Percentiles rank a stretch among this genome's conserved stretches.
Conservation (phyloP, 306 rosid species). For the Prinsepia uniflora region DNA sequence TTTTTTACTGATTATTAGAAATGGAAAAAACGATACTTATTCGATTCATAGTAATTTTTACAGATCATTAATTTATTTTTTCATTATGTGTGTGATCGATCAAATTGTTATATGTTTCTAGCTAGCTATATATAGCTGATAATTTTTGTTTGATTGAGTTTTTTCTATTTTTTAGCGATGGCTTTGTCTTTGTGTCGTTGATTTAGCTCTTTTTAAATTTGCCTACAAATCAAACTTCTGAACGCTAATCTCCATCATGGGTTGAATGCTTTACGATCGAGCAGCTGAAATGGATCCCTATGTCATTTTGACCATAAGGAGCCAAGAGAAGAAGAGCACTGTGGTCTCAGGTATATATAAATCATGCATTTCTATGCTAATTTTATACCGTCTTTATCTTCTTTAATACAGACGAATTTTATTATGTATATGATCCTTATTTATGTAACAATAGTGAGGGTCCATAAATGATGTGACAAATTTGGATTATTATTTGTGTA, state of each 20-base stretch:
- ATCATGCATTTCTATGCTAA: neutral
- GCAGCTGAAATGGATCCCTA: constrained; percentile 72
- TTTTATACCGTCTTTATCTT: no score
- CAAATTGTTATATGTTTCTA: neutral
- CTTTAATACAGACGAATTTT: no score
- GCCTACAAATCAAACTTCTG: neutral
- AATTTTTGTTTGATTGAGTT: neutral
- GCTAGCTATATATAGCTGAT: neutral
- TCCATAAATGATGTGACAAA: no score
- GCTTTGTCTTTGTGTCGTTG: neutral
- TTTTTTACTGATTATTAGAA: neutral
- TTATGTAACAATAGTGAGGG: neutral
- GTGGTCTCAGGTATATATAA: constrained; percentile 47
- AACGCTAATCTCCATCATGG: neutral
- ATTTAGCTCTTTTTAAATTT: neutral
- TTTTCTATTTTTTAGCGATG: neutral
- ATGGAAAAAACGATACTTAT: no score
- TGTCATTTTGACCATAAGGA: constrained; percentile 57
- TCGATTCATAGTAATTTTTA: neutral
- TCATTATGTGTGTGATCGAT: neutral
- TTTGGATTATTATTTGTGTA: neutral
- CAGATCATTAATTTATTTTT: neutral
- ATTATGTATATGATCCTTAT: neutral
- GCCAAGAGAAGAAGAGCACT: constrained; percentile 72
- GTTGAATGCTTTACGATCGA: constrained; percentile 15